A percentile compares a stretch with the other conserved stretches of the same genome.
phyloP scores from a whole-genome alignment of 805 yeast species.

The Candida vartiovaarae region DNA sequence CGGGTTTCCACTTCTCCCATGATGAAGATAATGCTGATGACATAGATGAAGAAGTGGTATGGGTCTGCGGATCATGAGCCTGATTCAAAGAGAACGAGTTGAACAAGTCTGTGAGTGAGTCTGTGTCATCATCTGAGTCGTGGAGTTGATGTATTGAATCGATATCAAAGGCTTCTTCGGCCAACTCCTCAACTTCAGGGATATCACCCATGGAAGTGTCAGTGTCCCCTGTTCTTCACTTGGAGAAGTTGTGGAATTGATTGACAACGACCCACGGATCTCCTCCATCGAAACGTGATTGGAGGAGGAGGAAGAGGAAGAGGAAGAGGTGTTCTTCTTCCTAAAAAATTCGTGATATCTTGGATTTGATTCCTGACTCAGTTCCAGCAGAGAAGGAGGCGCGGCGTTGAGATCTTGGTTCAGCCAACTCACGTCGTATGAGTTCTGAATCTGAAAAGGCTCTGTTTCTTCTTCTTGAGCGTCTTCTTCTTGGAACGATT shows the following conservation, averaged over 20 bases:
- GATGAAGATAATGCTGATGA: constrained; percentile 11
- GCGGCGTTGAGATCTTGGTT: constrained; percentile 16
- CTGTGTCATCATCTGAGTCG: constrained; percentile 14
- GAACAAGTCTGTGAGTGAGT: constrained; percentile 13
- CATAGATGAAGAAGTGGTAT: constrained; percentile 1
- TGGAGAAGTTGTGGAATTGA: constrained; percentile 20
- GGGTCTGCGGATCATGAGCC: neutral
- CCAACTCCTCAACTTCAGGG: constrained; percentile 10
- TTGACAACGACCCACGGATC: constrained; percentile 24
- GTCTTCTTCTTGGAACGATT: constrained; percentile 72
- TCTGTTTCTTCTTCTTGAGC: constrained; percentile 30
- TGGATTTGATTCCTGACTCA: constrained; percentile 4
- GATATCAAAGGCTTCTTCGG: constrained; percentile 10
- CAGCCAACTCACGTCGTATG: constrained; percentile 20
- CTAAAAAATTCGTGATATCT: constrained; percentile 11
- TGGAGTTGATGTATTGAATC: constrained; percentile 18
- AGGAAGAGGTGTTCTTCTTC: constrained; percentile 7
- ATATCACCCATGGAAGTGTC: constrained; percentile 6
- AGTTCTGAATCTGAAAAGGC: constrained; percentile 23
- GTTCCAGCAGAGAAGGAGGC: constrained; percentile 14
- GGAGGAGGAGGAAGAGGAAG: neutral
- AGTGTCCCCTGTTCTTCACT: constrained; percentile 20
- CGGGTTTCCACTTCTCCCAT: constrained; percentile 41
- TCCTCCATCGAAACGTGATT: constrained; percentile 2
- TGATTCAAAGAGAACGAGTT: neutral